phyloP scores from a whole-genome alignment of 176 grass and related monocot species.

The Miscanthus lutarioriparius region DNA sequence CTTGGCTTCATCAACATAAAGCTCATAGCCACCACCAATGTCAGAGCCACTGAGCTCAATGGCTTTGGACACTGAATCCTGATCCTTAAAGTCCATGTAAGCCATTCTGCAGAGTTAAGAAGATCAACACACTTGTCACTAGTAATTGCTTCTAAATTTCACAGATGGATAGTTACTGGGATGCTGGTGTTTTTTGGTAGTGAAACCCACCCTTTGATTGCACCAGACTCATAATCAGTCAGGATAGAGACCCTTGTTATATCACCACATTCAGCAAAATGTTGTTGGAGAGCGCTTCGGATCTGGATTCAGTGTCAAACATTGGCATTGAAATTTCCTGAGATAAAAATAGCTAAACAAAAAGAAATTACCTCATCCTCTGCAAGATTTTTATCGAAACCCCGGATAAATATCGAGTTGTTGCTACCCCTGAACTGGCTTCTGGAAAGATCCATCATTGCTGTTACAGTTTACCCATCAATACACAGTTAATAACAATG shows the following conservation, averaged over 20 bases:
- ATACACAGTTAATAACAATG: background rate
- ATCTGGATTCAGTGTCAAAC: conserved; percentile 47
- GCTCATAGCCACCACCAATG: conserved; percentile 49
- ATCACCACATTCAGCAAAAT: conserved; percentile 74
- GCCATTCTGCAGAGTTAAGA: conserved; percentile 59
- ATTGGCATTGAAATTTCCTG: background rate
- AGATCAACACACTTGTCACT: background rate
- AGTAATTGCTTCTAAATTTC: background rate
- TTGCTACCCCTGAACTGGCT: conserved; percentile 42
- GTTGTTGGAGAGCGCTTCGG: conserved; percentile 52
- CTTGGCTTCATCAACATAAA: conserved; percentile 67
- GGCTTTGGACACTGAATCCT: conserved; percentile 50
- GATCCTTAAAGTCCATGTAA: conserved; percentile 72
- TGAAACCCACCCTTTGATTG: conserved; percentile 64
- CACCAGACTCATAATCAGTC: conserved; percentile 59
- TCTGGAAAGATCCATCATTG: conserved; percentile 64
- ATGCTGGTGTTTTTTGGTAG: background rate
- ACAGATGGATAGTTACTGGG: background rate
- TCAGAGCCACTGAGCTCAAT: conserved; percentile 68
- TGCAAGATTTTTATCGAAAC: conserved; percentile 58
- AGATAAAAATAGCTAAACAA: background rate
- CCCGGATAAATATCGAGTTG: conserved; percentile 67
- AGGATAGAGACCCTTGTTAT: conserved; percentile 65
- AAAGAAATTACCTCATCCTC: conserved; percentile 57
- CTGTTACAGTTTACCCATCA: conserved; percentile 25